phyloP scores from a whole-genome alignment of 2,329 filamentous ascomycete species.

The Ophiostoma montium region DNA sequence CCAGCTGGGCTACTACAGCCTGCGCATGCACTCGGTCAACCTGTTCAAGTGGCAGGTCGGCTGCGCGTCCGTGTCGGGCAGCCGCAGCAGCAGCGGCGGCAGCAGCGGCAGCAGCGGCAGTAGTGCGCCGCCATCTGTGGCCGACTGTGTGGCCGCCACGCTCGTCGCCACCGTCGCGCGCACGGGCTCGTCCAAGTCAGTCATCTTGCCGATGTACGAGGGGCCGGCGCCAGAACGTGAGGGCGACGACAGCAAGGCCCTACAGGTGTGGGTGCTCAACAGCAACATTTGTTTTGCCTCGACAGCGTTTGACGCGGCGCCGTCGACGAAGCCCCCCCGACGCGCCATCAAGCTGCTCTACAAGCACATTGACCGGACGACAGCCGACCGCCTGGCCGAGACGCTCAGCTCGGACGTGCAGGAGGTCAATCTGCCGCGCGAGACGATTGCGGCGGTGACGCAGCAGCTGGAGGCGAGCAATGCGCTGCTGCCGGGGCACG shows the following conservation, averaged over 20 bases:
- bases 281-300: slow-evolving; percentile 38
- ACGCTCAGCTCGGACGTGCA: slow-evolving; percentile 41
- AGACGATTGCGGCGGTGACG: slow-evolving; percentile 32
- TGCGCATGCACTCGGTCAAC: slow-evolving; percentile 30
- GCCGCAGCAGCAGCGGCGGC: too few relatives aligned
- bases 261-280: slow-evolving; percentile 44
- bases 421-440: slow-evolving; percentile 39
- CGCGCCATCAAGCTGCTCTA: slow-evolving; percentile 41
- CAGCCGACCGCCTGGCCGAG: slow-evolving; percentile 35
- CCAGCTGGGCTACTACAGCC: slow-evolving; percentile 34
- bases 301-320: slow-evolving; percentile 16
- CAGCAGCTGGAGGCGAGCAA: slow-evolving; percentile 33
- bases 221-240: not conserved
- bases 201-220: slow-evolving; percentile 29
- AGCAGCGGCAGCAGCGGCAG: too few relatives aligned
- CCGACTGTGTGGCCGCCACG: slow-evolving; percentile 38
- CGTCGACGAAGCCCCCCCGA: slow-evolving; percentile 11
- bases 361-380: slow-evolving; percentile 25
- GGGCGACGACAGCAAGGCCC: not conserved
- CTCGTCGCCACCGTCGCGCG: slow-evolving; percentile 38
- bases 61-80: not conserved
- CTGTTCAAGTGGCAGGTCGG: slow-evolving; percentile 44
- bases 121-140: slow-evolving; percentile 20
- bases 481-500: slow-evolving; percentile 36
- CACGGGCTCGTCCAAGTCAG: slow-evolving; percentile 43